These are phyloP conservation scores for Guadua angustifolia DNA, from an alignment of 176 grass and related monocot genomes.

Conservation along the genomic window DNA sequence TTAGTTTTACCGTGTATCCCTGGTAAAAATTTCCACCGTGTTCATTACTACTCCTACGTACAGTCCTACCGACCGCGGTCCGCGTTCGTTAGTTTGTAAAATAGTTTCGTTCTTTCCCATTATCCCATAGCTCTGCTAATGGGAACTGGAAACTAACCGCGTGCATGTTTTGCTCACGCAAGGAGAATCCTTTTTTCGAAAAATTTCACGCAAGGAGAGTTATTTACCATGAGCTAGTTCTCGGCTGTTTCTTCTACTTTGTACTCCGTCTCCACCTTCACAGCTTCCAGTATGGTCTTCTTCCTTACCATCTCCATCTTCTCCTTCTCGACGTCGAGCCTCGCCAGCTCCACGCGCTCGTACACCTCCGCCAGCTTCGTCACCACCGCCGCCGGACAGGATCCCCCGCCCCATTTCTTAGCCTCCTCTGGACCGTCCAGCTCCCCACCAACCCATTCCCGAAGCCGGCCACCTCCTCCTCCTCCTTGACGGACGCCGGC, in stretches of 20 bases:
- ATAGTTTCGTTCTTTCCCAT: no score
- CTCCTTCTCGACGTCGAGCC: conserved; percentile 10
- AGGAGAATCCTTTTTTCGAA: no score
- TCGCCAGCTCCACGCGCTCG: conserved; percentile 34
- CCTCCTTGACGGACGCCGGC: not conserved
- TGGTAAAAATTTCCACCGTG: no score
- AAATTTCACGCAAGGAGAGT: no score
- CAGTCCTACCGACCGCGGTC: no score
- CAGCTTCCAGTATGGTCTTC: not conserved
- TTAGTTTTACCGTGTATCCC: no score
- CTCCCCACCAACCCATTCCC: not conserved
- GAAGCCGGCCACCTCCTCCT: not conserved
- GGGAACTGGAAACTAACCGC: no score
- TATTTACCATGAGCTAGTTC: not conserved
- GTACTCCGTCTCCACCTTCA: not conserved
- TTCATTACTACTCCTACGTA: no score
- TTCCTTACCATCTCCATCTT: conserved; percentile 25
- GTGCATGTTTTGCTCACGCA: no score
- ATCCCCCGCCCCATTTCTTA: not conserved
- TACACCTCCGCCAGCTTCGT: conserved; percentile 40
- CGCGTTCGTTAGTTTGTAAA: no score
- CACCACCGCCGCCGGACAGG: conserved; percentile 10
- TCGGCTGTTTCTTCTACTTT: not conserved
- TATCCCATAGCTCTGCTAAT: no score
- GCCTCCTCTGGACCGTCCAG: conserved; percentile 8